Base-by-base conservation (phyloP, 176 grass and related monocot species). In the Triticum monococcum region DNA sequence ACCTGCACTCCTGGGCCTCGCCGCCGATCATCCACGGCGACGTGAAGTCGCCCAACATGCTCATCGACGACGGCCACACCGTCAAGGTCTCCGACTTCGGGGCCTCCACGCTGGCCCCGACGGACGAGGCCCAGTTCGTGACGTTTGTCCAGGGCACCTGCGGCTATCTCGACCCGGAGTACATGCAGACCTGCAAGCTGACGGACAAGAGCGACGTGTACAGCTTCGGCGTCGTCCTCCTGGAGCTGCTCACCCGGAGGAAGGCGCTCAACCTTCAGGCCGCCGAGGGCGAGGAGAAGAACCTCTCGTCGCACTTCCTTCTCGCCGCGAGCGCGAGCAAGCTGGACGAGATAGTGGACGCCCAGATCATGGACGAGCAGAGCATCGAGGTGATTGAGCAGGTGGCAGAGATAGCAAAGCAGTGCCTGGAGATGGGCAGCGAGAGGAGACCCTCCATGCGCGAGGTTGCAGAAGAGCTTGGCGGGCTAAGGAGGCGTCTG, bases 181-280 rank as follows among this genome's bases (percentile, higher is more conserved):
- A 77, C 74, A 77, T 77, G 74, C 74, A 77, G 46, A 77, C 74
- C 9, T 77, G 26, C 74, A 77, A 97, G 38, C 88, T 94, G 31
- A 94, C 94, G 4, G 94, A 93, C 68, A 96, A 91, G 89, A 96
- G 93, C 52, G 92, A 94, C 26, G 92, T 94, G 7, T 94, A 94
- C 61, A 94, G 92, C 46, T 94, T 86, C 31, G 89, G 92, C 2
- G 92, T 94, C 36, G 92, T 91, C 20, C 84, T 94, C 65, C 81
- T 94, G 13, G 92, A 94, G 81, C 89, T 94, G 26, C 84, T 95
- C 10, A 96, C 94, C 7, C 9, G 74, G 0, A 3, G 74, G 9
- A 77, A 77, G 74, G 74, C 74, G 17, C 30, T 77, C 0, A 77
- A 77, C 74, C 74, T 77, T 12, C 46, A 77, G 74, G 74, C 74